Evolutionary conservation across 208 protist species (phyloP).

Genomic region (Leishmania tropica): DNA sequence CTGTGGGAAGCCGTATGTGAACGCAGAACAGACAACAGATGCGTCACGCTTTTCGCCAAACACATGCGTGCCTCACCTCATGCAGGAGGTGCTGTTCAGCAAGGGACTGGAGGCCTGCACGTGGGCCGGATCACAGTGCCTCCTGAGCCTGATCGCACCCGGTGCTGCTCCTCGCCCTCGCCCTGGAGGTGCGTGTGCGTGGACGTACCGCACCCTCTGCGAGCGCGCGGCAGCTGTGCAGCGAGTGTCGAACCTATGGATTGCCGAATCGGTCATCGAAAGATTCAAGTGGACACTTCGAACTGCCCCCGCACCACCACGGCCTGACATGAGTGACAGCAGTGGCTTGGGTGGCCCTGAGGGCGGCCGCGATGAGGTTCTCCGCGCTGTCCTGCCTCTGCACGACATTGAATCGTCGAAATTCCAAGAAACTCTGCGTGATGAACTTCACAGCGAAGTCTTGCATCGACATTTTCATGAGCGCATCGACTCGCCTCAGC

Average conservation of each 20-base stretch:
- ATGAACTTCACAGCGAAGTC: background rate
- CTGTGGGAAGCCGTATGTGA: constrained; percentile 20
- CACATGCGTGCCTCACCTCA: constrained; percentile 36
- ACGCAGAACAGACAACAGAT: constrained; percentile 66
- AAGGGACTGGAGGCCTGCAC: background rate
- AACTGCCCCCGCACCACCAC: background rate
- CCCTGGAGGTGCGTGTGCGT: background rate
- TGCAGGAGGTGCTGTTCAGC: constrained; percentile 28
- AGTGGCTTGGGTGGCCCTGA: background rate
- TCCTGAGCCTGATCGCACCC: constrained; percentile 12
- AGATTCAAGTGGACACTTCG: constrained; percentile 27
- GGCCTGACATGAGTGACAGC: background rate
- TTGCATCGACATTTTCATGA: background rate
- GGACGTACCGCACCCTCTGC: constrained; percentile 18
- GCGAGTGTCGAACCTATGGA: constrained; percentile 29
- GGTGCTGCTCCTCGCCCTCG: background rate
- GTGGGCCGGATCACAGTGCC: constrained; percentile 19
- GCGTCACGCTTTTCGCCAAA: constrained; percentile 41
- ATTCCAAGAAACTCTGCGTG: background rate
- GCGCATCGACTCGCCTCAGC: background rate
- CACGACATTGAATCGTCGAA: background rate
- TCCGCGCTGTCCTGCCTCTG: background rate
- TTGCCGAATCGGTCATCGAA: constrained; percentile 12
- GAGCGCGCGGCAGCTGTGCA: constrained; percentile 22
- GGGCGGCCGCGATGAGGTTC: background rate